Conservation (phyloP, 164 flowering plant species). For the Vitis riparia region DNA sequence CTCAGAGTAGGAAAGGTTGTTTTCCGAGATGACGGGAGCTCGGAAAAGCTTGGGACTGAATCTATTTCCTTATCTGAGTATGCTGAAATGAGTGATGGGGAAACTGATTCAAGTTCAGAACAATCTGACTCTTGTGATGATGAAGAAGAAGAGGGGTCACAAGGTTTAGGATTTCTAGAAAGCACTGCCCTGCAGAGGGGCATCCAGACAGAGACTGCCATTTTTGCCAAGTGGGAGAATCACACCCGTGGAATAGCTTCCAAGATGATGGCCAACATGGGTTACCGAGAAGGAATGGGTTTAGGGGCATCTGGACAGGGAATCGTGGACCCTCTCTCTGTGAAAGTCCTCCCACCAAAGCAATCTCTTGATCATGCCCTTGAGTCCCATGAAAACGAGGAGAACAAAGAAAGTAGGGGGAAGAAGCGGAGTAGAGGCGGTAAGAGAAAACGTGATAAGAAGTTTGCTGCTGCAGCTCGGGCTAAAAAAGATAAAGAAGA, state of each 20-base stretch:
- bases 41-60: conserved; percentile 57
- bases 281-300: conserved; percentile 96
- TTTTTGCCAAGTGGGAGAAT: conserved; percentile 95
- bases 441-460: conserved; percentile 84
- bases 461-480: conserved; percentile 64
- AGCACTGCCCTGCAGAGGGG: conserved; percentile 55
- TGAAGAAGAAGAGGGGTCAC: conserved; percentile 60
- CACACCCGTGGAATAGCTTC: conserved; percentile 98
- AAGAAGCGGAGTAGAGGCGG: conserved; percentile 90
- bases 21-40: conserved; percentile 78
- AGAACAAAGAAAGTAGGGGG: conserved; percentile 20
- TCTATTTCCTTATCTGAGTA: conserved; percentile 63
- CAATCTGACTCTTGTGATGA: conserved; percentile 52
- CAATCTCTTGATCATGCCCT: conserved; percentile 87
- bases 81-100: conserved; percentile 60
- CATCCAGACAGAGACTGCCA: conserved; percentile 75
- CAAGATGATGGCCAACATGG: conserved; percentile 99
- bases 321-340: conserved; percentile 67
- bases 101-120: conserved; percentile 44
- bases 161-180: conserved; percentile 80
- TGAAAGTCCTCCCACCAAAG: conserved; percentile 81
- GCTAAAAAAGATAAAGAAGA: conserved; percentile 62
- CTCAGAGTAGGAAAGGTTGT: conserved; percentile 54
- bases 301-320: conserved; percentile 87
- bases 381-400: conserved; percentile 29